Conservation (phyloP, 352 stramenopile species). For the Globisporangium cylindrosporum region DNA sequence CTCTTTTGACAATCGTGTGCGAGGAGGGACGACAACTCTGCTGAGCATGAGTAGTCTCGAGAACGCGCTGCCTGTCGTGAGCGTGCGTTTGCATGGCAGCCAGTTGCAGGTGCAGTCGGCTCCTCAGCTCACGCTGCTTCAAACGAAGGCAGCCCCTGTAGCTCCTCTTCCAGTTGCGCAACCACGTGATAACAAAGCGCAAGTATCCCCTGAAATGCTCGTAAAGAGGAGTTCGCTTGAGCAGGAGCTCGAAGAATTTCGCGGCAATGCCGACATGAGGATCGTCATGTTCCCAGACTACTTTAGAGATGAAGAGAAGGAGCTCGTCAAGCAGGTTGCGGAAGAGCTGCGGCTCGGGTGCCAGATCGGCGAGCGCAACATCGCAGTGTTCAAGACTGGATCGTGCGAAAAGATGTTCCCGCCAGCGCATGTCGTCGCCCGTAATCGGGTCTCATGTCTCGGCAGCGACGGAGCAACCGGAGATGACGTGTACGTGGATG, state of each 20-base stretch:
- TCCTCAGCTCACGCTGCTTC: background rate
- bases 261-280: conserved; percentile 33
- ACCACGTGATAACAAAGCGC: background rate
- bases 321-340: conserved; percentile 46
- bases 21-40: background rate
- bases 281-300: conserved; percentile 74
- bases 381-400: conserved; percentile 59
- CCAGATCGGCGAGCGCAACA: conserved; percentile 59
- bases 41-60: conserved; percentile 4
- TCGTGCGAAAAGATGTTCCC: conserved; percentile 20
- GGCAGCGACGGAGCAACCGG: conserved; percentile 5
- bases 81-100: conserved; percentile 12
- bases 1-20: conserved; percentile 6
- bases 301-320: conserved; percentile 52
- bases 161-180: background rate
- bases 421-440: conserved; percentile 5
- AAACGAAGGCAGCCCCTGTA: background rate
- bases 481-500: conserved; percentile 72
- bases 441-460: conserved; percentile 12
- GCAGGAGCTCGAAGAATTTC: conserved; percentile 67
- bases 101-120: conserved; percentile 12
- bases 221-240: conserved; percentile 40
- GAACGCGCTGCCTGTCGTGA: conserved; percentile 4
- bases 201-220: background rate
- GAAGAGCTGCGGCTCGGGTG: conserved; percentile 51